Base-by-base conservation (phyloP, 257 asterid species). In the Ligustrum vulgare region DNA sequence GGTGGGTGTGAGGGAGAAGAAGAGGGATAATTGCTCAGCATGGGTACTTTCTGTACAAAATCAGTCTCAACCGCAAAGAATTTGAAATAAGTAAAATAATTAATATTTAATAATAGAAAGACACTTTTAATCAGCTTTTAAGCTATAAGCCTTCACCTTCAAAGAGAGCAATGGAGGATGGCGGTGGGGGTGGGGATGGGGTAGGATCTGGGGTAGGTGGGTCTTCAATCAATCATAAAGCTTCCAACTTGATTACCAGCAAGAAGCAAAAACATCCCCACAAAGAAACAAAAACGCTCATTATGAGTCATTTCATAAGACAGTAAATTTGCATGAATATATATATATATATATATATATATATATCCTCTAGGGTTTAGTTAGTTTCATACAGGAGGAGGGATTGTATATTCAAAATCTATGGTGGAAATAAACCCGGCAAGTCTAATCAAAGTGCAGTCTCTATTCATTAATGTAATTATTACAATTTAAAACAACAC, bases 261-360 rank as follows among this genome's bases (percentile, higher is more conserved):
- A 60, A 60, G 28, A 20, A 12, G 72, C 54, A 69, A 41, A 69
- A 69, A 69, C 72, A 69, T 69, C 25, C 73, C 73, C 73, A 69
- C 62, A 69, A 69, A 8, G 62, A 28, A 69, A 69, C 73, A 69
- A 69, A 73, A 77, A 72, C 22, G n/a, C 64, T 81, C 80, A 84
- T 82, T 77, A 77, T 76, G 77, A 39, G 69, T 31, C 64, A 54
- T 73, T 79, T 75, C 76, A 79, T 49, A 64, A 37, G 60, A 79
- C 82, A 71, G 86, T 89, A 79, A 86, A 70, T 69, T 82, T 81
- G 84, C 86, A 83, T 87, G 89, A 77, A 79, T 70, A 77, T 75
- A 37, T 37, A 9, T 11, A 37, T 8, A 80, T 72, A 77, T 73
- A 37, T 37, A 9, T 11, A 37, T 37, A 80, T 72, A 70, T 77